These are phyloP conservation scores for Centrapalus pauciflorus DNA, from an alignment of 129 eudicot species.

Conservation along the genomic window DNA sequence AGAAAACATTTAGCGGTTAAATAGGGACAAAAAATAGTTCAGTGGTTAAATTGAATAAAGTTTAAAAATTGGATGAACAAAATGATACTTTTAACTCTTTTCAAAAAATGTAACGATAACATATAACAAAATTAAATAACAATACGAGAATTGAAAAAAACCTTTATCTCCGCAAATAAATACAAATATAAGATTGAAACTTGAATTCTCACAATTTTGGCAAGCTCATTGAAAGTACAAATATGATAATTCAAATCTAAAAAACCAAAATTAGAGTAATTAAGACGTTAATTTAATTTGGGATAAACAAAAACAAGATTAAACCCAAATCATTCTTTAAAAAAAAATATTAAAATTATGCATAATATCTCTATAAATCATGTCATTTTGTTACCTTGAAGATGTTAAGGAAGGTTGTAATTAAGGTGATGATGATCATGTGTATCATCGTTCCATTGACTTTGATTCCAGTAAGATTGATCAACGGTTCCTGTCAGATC, in stretches of 20 bases:
- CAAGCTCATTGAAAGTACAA: not conserved
- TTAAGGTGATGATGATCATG: constrained; percentile 13
- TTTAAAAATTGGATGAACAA: no score
- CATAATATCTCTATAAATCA: not conserved
- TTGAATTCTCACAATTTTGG: not conserved
- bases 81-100: no score
- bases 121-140: no score
- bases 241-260: no score
- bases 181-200: no score
- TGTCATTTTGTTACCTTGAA: constrained; percentile 8
- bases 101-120: no score
- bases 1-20: no score
- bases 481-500: constrained; percentile 5
- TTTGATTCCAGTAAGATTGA: constrained; percentile 22
- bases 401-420: constrained; percentile 19
- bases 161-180: no score
- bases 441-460: constrained; percentile 8
- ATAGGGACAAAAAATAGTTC: no score
- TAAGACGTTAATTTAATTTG: not conserved
- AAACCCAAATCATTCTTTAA: not conserved
- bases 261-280: no score
- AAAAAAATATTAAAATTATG: not conserved
- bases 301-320: not conserved
- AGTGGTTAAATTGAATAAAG: no score
- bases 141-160: no score